Evolutionary conservation across 257 asterid genomes (phyloP).

Genomic region (Perilla frutescens): DNA sequence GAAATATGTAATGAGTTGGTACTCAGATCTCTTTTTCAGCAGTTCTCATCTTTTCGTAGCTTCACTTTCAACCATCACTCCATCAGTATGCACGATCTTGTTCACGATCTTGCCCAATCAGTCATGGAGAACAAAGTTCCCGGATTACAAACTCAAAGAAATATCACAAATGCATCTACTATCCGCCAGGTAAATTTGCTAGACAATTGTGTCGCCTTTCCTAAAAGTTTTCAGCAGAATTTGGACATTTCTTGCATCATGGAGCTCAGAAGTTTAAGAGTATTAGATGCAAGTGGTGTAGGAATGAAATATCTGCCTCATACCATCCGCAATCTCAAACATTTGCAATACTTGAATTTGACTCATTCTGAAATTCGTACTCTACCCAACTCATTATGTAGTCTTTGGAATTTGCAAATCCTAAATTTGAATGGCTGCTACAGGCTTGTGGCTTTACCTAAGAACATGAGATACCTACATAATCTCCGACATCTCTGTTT

Average conservation of each 20-base stretch:
- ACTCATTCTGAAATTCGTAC: too few relatives aligned
- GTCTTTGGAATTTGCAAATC: conserved; percentile 41
- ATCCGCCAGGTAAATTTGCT: conserved; percentile 10
- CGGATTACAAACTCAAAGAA: not conserved
- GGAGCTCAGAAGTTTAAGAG: too few relatives aligned
- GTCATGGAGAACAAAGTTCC: conserved; percentile 32
- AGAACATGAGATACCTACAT: too few relatives aligned
- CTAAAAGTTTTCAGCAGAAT: not conserved
- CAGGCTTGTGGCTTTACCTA: conserved; percentile 35
- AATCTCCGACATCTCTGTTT: too few relatives aligned
- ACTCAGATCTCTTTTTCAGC: conserved; percentile 39
- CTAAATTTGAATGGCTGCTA: conserved; percentile 30
- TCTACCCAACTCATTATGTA: too few relatives aligned
- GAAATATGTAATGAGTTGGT: conserved; percentile 39
- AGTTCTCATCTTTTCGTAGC: too few relatives aligned
- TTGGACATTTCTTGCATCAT: too few relatives aligned
- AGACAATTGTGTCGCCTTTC: not conserved
- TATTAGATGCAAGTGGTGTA: too few relatives aligned
- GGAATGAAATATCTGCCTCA: not conserved
- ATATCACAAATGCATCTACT: too few relatives aligned
- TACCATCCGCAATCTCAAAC: too few relatives aligned
- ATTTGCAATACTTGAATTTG: too few relatives aligned
- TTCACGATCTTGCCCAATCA: conserved; percentile 50
- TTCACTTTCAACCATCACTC: too few relatives aligned
- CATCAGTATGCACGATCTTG: conserved; percentile 42